A percentile compares a stretch with the other conserved stretches of the same genome.
Evolutionary conservation across 441 rosid genomes (phyloP).

Genomic region (Theobroma grandiflorum): DNA sequence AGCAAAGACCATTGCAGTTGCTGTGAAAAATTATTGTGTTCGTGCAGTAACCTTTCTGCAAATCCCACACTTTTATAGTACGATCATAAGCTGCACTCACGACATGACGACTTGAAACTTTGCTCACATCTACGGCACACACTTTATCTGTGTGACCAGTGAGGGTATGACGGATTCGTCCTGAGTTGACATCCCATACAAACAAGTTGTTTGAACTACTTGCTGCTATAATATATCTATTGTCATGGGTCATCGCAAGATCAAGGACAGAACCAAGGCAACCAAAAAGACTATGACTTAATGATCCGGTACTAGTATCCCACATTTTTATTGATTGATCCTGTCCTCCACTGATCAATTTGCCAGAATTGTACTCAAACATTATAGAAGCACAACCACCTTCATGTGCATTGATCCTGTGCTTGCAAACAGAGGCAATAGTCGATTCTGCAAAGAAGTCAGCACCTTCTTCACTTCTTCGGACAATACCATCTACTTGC

Average conservation of each 20-base stretch:
- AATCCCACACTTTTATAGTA: constrained; percentile 89
- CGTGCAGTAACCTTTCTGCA: constrained; percentile 93
- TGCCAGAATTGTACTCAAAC: constrained; percentile 79
- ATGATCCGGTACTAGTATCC: constrained; percentile 79
- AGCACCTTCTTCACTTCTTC: constrained; percentile 90
- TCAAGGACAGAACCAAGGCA: constrained; percentile 93
- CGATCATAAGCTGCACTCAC: constrained; percentile 96
- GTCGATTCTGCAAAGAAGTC: constrained; percentile 77
- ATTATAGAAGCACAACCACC: constrained; percentile 90
- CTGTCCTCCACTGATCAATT: constrained; percentile 87
- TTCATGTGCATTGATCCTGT: constrained; percentile 85
- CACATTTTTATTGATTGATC: constrained; percentile 86
- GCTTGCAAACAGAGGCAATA: constrained; percentile 73
- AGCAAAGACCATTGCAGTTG: constrained; percentile 85
- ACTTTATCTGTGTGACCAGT: constrained; percentile 91
- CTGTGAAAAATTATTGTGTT: constrained; percentile 86
- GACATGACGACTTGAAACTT: constrained; percentile 78
- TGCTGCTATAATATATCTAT: constrained; percentile 85
- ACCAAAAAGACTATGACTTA: constrained; percentile 68
- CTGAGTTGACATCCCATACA: constrained; percentile 88
- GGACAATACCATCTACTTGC: constrained; percentile 97
- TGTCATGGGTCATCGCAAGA: constrained; percentile 81
- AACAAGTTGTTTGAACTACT: constrained; percentile 90
- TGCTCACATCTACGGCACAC: constrained; percentile 94
- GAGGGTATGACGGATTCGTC: constrained; percentile 82